Base-by-base conservation (phyloP, 2,329 filamentous ascomycete genomes). In the Leptodontidium sp. region DNA sequence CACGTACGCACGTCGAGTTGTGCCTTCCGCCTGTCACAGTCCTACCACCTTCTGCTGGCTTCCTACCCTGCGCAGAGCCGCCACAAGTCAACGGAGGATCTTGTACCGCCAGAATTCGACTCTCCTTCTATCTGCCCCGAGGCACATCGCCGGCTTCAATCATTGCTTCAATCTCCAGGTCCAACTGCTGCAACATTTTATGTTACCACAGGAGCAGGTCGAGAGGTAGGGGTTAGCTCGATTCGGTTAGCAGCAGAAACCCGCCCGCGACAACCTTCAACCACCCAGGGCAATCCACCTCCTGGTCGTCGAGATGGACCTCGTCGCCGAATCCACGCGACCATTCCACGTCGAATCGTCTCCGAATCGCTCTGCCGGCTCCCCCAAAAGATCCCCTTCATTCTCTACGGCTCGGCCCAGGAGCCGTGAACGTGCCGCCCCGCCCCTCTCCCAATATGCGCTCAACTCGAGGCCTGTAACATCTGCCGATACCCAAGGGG, bases 401-500 rank as follows among this genome's bases (percentile, higher is more conserved):
- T 65, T 64, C 59, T 64, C 47, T 45, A 29, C 64, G 9, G 53
- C 58, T 40, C 62, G 62, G 14, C 38, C 66, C 26, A 64, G 52
- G 24, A 70, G 68, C 26, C 69, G 67, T 55, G 68, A 67, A 29
- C 71, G 69, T 40, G 61, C 64, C 32, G 61, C 63, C 26, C 40
- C 59, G 47, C 64, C 58, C 47, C 61, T 53, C 59, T 63, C 68
- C 53, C 66, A 72, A 67, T 63, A 74, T 73, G 64, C 70, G 50
- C 59, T 66, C 63, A 68, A 59, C 66, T 57, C 70, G 61, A 70
- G 70, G 66, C 49, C 64, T 72, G 61, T 73, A 53, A 73, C 69
- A 49, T 61, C 69, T 55, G 68, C 70, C 66, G 71, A 73, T 45
- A 66, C 69, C 35, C 69, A 71, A 66, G 69, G 70, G 53, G 70